Evolutionary conservation across 495 filamentous ascomycete genomes (phyloP).

Genomic region (Evernia prunastri): DNA sequence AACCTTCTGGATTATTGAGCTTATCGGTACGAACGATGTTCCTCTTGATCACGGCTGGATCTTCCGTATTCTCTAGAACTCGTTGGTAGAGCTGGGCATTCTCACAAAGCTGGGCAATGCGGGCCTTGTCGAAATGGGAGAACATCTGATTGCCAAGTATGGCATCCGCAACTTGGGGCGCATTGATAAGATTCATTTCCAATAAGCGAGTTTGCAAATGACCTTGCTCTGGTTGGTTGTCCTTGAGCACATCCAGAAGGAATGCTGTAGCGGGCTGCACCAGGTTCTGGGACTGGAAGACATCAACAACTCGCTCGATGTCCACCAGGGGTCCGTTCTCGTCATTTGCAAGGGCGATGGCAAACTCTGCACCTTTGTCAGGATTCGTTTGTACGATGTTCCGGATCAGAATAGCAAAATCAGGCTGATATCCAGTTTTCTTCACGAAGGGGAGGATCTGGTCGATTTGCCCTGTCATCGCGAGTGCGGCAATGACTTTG

Average conservation of each 20-base stretch:
- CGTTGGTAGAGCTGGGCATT: slow-evolving; percentile 79
- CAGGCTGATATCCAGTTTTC: slow-evolving; percentile 76
- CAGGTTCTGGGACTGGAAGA: slow-evolving; percentile 97
- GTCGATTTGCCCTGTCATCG: slow-evolving; percentile 93
- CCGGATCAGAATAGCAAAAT: slow-evolving; percentile 83
- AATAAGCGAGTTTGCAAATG: slow-evolving; percentile 88
- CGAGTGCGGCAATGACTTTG: slow-evolving; percentile 90
- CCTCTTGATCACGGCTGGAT: slow-evolving; percentile 83
- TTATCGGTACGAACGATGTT: slow-evolving; percentile 75
- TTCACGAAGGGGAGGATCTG: slow-evolving; percentile 88
- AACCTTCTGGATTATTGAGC: slow-evolving; percentile 64
- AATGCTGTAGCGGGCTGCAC: slow-evolving; percentile 96
- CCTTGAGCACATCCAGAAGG: slow-evolving; percentile 86
- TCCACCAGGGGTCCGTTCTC: slow-evolving; percentile 81
- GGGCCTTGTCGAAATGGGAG: slow-evolving; percentile 83
- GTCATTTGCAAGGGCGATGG: slow-evolving; percentile 76
- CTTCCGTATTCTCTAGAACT: slow-evolving; percentile 91
- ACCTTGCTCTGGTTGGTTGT: slow-evolving; percentile 89
- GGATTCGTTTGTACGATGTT: slow-evolving; percentile 89
- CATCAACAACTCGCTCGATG: slow-evolving; percentile 89
- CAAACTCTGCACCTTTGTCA: slow-evolving; percentile 93
- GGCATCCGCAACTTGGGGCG: slow-evolving; percentile 94
- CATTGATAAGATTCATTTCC: slow-evolving; percentile 96
- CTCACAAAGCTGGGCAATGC: slow-evolving; percentile 86
- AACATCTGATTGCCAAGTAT: slow-evolving; percentile 98